Evolutionary conservation across 192 early-diverging fungal species (phyloP), one percentile per base, ranked within the genome.

Genomic region (Coemansia sp.): DNA sequence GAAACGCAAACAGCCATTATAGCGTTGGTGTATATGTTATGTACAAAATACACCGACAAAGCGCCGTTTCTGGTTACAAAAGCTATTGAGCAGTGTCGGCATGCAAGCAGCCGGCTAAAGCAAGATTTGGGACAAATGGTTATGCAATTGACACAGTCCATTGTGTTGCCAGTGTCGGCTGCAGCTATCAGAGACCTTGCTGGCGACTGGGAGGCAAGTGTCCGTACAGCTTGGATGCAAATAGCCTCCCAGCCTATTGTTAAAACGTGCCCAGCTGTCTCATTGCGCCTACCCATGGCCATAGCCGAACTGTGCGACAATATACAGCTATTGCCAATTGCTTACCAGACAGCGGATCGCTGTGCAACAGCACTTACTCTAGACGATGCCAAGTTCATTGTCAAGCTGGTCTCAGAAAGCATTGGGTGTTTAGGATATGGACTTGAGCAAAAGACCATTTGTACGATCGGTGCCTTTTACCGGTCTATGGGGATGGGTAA

Each of bases 381-480:
- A n/a, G 53, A 46, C 21, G 68, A 71, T 39, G 68, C 68, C 9
- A 63, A 56, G 53, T 13, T 50, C 18, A 16, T 71, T 2, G 49
- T 55, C 31, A 53, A 59, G 15, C 33, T 45, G 5, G 39, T 71
- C 0, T 45, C 33, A 13, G 52, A 55, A 8, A 23, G 52, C 23
- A 47, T n/a, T 3, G 31, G 26, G 6, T 31, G n/a, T 21, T 12
- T n/a, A n/a, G 47, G 47, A 6, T 49, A n/a, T 16, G 47, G 47
- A 53, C 4, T 35, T 71, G 36, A 60, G 47, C 14, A 36, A 31
- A 5, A 8, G 18, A 4, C 56, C 57, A 33, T 64, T 9, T 23
- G 20, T n/a, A 38, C 43, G n/a, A 47, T 68, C 8, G 53, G 49
- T 18, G 18, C 65, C 0, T 16, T 68, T 16, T 48, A 52, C 31